Base-by-base conservation (phyloP, 345 rosid species). In the Gossypium arboreum region DNA sequence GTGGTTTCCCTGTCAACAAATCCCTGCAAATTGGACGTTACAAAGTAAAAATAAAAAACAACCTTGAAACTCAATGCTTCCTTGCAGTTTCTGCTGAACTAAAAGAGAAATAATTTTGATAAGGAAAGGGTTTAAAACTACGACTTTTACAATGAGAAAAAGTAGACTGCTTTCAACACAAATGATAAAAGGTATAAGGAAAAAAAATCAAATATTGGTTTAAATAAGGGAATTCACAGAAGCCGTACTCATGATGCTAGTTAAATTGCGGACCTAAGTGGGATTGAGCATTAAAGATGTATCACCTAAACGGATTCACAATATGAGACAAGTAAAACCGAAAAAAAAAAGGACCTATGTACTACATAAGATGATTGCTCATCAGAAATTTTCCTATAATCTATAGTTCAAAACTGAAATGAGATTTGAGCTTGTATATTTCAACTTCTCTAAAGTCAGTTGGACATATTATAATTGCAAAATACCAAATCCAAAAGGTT, bases 1-100 rank as follows among this genome's bases (percentile, higher is more conserved):
- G 86, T 76, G 43, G 91, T 89, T 77, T 94, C 92, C 82, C 97
- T 89, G 78, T 94, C 94, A 75, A 94, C 98, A 81, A 86, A 92
- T 48, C 98, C 98, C 98, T 94, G 79, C 73, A 78, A 20, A 62
- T 77, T 43, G 51, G 51, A 78, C 12, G 18, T 73, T 73, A 73
- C 67, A 24, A 71, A 68, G 60, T 76, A 61, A 83, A 45, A 76
- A 54, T 12, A 27, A 7, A 3, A 55, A 55, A 55, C 72, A 48
- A 66, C 55, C 56, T 13, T 47, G 59, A 72, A 34, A 11, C 25
- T 43, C 47, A 68, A 45, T 60, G 50, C 54, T 56, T 60, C 61
- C 29, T 20, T 18, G 56, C 17, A 65, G 41, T 66, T 65, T 61
- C 47, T 59, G 50, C 27, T 57, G 27, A 68, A 67, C 75, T 56